Conservation (phyloP, 106 monocot genomes). For the Gastrodia elata region DNA sequence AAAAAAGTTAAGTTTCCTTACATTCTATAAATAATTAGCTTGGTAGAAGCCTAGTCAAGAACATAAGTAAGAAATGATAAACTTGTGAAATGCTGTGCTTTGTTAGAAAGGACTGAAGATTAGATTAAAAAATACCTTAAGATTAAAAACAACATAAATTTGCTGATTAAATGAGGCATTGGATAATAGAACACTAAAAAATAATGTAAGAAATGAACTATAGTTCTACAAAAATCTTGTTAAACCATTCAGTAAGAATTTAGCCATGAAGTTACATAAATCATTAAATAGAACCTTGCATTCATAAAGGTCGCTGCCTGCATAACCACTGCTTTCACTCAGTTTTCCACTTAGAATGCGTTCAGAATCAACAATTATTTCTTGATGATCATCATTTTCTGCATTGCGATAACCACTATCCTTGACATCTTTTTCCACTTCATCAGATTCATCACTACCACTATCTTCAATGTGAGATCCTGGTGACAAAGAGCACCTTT, state of each 20-base stretch:
- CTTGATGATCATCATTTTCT: constrained; percentile 60
- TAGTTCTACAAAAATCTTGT: background rate
- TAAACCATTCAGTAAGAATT: background rate
- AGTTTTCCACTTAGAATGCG: constrained; percentile 89
- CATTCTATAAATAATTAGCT: background rate
- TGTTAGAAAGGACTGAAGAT: background rate
- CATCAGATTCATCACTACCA: constrained; percentile 72
- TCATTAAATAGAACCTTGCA: constrained; percentile 60
- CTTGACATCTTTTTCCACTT: constrained; percentile 61
- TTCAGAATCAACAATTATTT: constrained; percentile 59
- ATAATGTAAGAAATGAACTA: background rate
- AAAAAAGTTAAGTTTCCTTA: too few species aligned
- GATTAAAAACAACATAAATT: background rate
- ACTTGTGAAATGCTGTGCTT: background rate
- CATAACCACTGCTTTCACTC: constrained; percentile 98
- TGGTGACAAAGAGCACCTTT: constrained; percentile 64
- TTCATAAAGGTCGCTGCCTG: constrained; percentile 96
- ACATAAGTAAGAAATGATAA: background rate
- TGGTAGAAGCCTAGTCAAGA: background rate
- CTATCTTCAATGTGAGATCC: constrained; percentile 71
- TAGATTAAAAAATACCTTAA: background rate
- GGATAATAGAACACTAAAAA: background rate
- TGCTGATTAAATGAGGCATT: background rate
- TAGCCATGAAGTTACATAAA: background rate
- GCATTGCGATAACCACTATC: constrained; percentile 76